Conservation (phyloP, 805 yeast species). For the Starmerella asiatica region DNA sequence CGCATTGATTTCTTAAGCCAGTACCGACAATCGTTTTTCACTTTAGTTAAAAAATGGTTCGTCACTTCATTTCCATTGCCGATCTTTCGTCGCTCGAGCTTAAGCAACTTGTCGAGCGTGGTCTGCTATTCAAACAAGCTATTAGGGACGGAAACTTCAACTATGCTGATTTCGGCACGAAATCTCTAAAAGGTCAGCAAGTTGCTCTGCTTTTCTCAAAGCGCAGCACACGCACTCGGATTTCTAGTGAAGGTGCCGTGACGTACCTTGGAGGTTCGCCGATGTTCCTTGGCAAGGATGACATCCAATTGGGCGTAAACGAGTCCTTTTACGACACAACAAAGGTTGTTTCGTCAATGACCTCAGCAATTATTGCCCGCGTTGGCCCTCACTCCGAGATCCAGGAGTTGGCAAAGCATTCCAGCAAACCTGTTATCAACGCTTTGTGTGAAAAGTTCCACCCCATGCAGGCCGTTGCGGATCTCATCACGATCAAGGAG, state of each 20-base stretch:
- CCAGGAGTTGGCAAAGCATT: conserved; percentile 58
- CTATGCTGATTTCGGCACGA: conserved; percentile 28
- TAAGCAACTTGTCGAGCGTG: conserved; percentile 54
- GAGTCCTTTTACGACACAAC: conserved; percentile 84
- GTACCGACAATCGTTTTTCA: too few relatives aligned
- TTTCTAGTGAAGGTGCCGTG: conserved; percentile 89
- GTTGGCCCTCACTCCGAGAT: conserved; percentile 79
- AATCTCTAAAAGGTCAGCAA: conserved; percentile 64
- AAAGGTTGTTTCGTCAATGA: conserved; percentile 85
- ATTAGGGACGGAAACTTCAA: conserved; percentile 33
- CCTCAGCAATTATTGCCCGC: conserved; percentile 93
- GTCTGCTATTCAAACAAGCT: conserved; percentile 46
- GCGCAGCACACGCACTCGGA: conserved; percentile 89
- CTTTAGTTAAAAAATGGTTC: too few relatives aligned
- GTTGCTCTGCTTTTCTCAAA: conserved; percentile 76
- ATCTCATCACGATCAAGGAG: conserved; percentile 74
- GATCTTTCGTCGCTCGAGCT: conserved; percentile 68
- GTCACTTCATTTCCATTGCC: conserved; percentile 66
- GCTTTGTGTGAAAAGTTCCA: conserved; percentile 87
- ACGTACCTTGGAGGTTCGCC: conserved; percentile 90
- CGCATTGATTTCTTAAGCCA: neutral
- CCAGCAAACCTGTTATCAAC: conserved; percentile 82
- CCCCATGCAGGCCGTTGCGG: conserved; percentile 92
- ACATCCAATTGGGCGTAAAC: conserved; percentile 91
- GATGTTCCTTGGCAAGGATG: conserved; percentile 91